Base-by-base conservation (phyloP, 495 filamentous ascomycete species). In the Xylaria curta region DNA sequence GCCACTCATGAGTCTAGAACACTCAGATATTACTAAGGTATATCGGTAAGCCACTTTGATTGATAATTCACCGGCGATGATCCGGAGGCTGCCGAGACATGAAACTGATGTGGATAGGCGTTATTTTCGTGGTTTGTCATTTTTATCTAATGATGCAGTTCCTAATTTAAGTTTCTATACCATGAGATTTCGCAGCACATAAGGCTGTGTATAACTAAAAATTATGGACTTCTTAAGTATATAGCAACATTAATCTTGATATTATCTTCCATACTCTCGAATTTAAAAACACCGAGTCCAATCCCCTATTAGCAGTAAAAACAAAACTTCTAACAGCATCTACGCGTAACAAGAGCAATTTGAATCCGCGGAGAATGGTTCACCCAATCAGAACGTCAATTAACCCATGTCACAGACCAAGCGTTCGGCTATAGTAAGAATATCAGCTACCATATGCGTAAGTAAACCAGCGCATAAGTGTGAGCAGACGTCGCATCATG, bases 351-450 rank as follows among this genome's bases (percentile, higher is more conserved):
- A 40, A 42, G 49, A 49, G 46, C 51, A n/a, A 24, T 51, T 51
- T 51, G 47, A 51, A 51, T 24, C 47, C 46, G 19, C 46, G 17
- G 5, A 49, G 46, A n/a, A 17, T 49, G 3, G 21, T 53, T 53
- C 49, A 26, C 54, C 26, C 4, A 58, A 13, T 15, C 7, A 46
- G 10, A 33, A 31, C 8, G 2, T 8, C 62, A 65, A 21, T 28
- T 40, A 66, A 15, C 24, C 63, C 63, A 47, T 26, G 31, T 33
- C 63, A 66, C 47, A 47, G 8, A n/a, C 46, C n/a, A 66, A 38
- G 28, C 24, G 42, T 24, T 47, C 40, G 61, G 53, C 26, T 31
- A 56, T 33, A 60, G 58, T 60, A 60, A 33, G 58, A 36, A 36
- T 26, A 51, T 51, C 9, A 17, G 31, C 26, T 33, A 58, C 26